These are phyloP conservation scores for Pezicula rhizophila DNA, from an alignment of 2,329 filamentous ascomycete species.

Conservation along the genomic window DNA sequence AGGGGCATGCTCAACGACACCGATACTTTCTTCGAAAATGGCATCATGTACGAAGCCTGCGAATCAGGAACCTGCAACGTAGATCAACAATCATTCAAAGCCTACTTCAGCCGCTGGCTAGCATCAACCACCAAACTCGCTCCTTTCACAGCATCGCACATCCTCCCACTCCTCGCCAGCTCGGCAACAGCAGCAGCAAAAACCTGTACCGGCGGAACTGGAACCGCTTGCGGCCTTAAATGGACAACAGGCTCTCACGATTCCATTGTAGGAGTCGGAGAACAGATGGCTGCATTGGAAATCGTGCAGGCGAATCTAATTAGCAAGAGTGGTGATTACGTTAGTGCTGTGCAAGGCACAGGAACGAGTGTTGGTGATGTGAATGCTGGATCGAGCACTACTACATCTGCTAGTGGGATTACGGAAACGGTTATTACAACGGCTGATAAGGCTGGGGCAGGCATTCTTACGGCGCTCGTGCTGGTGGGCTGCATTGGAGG, in stretches of 20 bases:
- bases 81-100: constrained; percentile 59
- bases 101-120: constrained; percentile 55
- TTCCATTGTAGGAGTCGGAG: constrained; percentile 56
- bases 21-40: constrained; percentile 49
- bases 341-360: constrained; percentile 32
- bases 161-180: constrained; percentile 46
- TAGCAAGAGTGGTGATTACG: constrained; percentile 24
- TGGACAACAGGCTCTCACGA: constrained; percentile 51
- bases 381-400: constrained; percentile 11
- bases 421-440: constrained; percentile 23
- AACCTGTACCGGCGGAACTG: constrained; percentile 54
- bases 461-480: constrained; percentile 32
- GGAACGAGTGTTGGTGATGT: constrained; percentile 31
- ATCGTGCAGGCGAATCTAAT: constrained; percentile 42
- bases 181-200: constrained; percentile 49
- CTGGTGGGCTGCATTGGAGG: constrained; percentile 18
- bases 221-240: constrained; percentile 53
- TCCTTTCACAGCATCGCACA: constrained; percentile 46
- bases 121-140: constrained; percentile 57
- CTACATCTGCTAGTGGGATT: constrained; percentile 8
- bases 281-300: constrained; percentile 66
- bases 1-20: constrained; percentile 49
- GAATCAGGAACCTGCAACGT: constrained; percentile 55
- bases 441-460: constrained; percentile 36
- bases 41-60: constrained; percentile 60